These are phyloP conservation scores for Oidiodendron maius DNA, from an alignment of 495 filamentous ascomycete genomes.

Conservation along the genomic window DNA sequence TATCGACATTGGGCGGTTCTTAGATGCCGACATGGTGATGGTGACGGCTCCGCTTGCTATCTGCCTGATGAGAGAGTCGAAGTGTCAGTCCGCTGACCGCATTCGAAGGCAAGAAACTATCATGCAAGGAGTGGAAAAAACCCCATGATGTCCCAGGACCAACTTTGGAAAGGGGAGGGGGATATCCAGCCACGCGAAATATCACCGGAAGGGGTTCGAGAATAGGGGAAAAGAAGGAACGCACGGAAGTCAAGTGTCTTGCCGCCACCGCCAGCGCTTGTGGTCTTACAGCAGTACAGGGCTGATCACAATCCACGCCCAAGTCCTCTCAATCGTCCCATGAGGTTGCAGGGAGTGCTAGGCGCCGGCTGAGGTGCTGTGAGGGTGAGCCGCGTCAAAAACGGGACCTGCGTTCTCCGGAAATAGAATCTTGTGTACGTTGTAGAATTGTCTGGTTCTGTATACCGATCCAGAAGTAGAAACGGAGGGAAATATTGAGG, in stretches of 20 bases:
- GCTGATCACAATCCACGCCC: slow-evolving; percentile 24
- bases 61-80: slow-evolving; percentile 11
- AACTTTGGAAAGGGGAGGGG: slow-evolving; percentile 5
- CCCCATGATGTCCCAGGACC: slow-evolving; percentile 6
- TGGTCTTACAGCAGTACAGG: slow-evolving; percentile 23
- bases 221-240: slow-evolving; percentile 4
- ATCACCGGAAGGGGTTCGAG: not conserved
- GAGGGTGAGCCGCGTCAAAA: not conserved
- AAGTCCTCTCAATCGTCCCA: slow-evolving; percentile 22
- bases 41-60: slow-evolving; percentile 15
- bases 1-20: slow-evolving; percentile 56
- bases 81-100: slow-evolving; percentile 21
- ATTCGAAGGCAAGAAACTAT: too few species aligned
- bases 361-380: slow-evolving; percentile 7
- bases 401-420: too few species aligned
- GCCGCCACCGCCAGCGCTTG: slow-evolving; percentile 18
- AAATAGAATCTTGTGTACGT: too few species aligned
- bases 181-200: not conserved
- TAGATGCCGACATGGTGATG: slow-evolving; percentile 44
- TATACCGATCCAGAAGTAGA: slow-evolving; percentile 6
- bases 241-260: slow-evolving; percentile 20
- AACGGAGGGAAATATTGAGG: slow-evolving; percentile 13
- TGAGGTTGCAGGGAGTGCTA: slow-evolving; percentile 17
- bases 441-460: not conserved
- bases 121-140: too few species aligned